Base-by-base conservation (phyloP, 192 early-diverging fungal genomes). In the Gaertneriomyces sp. region DNA sequence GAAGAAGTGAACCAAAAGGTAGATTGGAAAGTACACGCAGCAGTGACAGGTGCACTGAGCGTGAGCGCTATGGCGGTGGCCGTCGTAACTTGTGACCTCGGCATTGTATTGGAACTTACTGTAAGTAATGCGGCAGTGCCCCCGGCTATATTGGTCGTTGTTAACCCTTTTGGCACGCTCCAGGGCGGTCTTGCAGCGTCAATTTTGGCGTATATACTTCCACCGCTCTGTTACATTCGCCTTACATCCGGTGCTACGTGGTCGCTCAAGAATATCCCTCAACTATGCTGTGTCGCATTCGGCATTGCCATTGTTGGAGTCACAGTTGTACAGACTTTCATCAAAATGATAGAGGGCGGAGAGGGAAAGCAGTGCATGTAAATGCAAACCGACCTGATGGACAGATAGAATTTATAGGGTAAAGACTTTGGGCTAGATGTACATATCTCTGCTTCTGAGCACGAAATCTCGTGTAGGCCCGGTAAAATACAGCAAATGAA, bases 131-230 rank as follows among this genome's bases (percentile, higher is more conserved):
- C 4, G 54, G 17, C 17, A 11, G 41, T 45, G 59, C 59, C 5
- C n/a, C 5, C 5, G 33, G 11, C 16, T 57, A n/a, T 38, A 5
- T 64, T 41, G 17, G 6, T 20, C 70, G 20, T 68, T 50, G 20
- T 8, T 67, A 38, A 41, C 46, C 42, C 6, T 55, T 60, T 2
- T 2, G 1, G 25, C 25, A 33, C 39, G 19, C 8, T 53, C 6
- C 49, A 77, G 68, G 92, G 92, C 25, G 91, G 89, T 4, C 82
- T 93, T 76, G 91, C 93, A 1, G 92, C 92, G 0, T 91, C 92
- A 11, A 87, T 89, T 38, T 68, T 94, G 70, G 93, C 93, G 3
- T 96, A 88, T 74, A 93, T 96, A 49, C 58, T 96, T 47, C 93
- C 93, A 11, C 85, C 93, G 0, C 79, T 85, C 0, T 93, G 91